Base-by-base conservation (phyloP, 1,284 basidiomycete genomes). In the Filobasidium uniguttulatum region DNA sequence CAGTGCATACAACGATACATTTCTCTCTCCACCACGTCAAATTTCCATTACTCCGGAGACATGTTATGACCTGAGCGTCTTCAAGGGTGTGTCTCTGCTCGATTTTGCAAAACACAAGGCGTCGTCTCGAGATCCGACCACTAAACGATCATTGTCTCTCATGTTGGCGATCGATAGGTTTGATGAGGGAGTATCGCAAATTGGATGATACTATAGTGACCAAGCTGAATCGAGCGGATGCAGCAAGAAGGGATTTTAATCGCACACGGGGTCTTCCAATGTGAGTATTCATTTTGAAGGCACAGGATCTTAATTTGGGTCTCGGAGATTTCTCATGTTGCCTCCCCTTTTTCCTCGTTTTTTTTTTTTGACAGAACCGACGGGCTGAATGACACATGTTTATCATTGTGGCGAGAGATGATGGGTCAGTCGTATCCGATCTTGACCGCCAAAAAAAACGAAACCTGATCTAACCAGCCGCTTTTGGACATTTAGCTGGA, bases 131-230 rank as follows among this genome's bases (percentile, higher is more conserved):
- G 35, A 22, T 17, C 36, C 23, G 36, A 38, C 23, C 4, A n/a
- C 5, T 4, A 38, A 22, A 38, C 36, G n/a, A 12, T 10, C 23
- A 10, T 12, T 38, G 19, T 17, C 12, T 19, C 23, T 19, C 36
- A n/a, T n/a, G n/a, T n/a, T n/a, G n/a, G n/a, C n/a, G n/a, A n/a
- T 22, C 19, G 36, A 43, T 62, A 91, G 87, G 87, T 57, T 77
- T 89, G 59, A 75, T 90, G 67, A 79, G 75, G 62, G 84, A 90
- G 66, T 89, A 90, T 65, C 76, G 87, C 58, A 81, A 77, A 59
- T 72, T 90, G 6, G 87, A 91, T 67, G 87, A 91, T 63, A 67
- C 67, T 49, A 50, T 51, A 46, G n/a, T 31, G 50, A 44, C 26
- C 28, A 34, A 25, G 36, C 68, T 89, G 48, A 90, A 90, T 63